Percentiles rank a stretch among this genome's conserved stretches.
phyloP scores from a whole-genome alignment of 2,329 filamentous ascomycete species.

The Trichoderma sp. region DNA sequence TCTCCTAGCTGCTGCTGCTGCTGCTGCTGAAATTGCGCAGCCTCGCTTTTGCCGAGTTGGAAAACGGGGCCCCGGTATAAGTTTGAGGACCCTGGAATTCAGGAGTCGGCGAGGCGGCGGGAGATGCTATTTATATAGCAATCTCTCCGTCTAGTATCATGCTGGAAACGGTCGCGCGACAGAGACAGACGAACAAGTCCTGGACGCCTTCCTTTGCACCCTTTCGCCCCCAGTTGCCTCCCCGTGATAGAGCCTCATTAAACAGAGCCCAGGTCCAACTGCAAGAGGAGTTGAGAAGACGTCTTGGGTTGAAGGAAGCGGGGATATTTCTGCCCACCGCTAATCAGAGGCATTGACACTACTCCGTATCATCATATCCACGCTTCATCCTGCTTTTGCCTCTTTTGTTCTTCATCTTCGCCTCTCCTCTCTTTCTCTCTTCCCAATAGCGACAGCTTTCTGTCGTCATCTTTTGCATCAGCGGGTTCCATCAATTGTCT shows the following conservation, averaged over 20 bases:
- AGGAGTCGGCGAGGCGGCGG: slow-evolving; percentile 12
- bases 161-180: slow-evolving; percentile 19
- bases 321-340: neutral
- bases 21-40: slow-evolving; percentile 16
- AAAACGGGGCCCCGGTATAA: slow-evolving; percentile 13
- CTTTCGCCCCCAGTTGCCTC: neutral
- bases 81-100: slow-evolving; percentile 14
- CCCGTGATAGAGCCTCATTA: neutral
- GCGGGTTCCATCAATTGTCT: neutral
- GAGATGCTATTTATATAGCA: slow-evolving; percentile 23
- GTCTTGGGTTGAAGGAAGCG: neutral
- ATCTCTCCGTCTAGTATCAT: neutral
- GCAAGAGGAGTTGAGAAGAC: neutral
- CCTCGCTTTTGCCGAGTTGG: slow-evolving; percentile 7
- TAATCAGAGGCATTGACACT: neutral
- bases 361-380: neutral
- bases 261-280: neutral
- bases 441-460: too few species aligned
- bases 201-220: too few species aligned
- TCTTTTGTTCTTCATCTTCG: neutral
- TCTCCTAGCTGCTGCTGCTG: neutral
- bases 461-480: neutral
- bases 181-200: neutral
- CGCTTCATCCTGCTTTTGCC: neutral
- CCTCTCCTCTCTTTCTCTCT: neutral